Evolutionary conservation across 1,284 basidiomycete species (phyloP).

Genomic region (Ganoderma sinense): DNA sequence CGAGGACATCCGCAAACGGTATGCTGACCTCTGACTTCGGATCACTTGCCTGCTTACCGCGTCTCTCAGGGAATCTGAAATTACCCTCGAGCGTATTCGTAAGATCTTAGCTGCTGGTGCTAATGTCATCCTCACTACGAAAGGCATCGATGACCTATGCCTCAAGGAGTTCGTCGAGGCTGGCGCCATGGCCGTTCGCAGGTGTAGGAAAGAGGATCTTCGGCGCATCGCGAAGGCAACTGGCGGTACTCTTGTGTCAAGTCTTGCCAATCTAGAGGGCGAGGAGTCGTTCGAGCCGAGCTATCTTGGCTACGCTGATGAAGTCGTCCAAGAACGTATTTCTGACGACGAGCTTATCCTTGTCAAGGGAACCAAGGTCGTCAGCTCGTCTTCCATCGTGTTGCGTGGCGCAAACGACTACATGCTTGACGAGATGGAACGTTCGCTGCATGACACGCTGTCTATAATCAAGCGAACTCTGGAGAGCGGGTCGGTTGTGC

Average conservation of each 20-base stretch:
- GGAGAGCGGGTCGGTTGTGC: conserved; percentile 95
- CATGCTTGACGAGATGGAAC: conserved; percentile 99
- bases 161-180: conserved; percentile 99
- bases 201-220: conserved; percentile 98
- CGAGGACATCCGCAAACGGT: conserved; percentile 96
- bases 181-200: conserved; percentile 97
- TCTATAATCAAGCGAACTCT: conserved; percentile 97
- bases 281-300: conserved; percentile 97
- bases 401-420: conserved; percentile 99
- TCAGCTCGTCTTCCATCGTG: conserved; percentile 93
- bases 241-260: conserved; percentile 92
- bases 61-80: conserved; percentile 87
- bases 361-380: conserved; percentile 97
- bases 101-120: conserved; percentile 97
- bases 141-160: conserved; percentile 98
- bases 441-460: conserved; percentile 93
- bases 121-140: conserved; percentile 97
- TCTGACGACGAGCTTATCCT: conserved; percentile 99
- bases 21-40: conserved; percentile 23
- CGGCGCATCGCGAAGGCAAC: conserved; percentile 97
- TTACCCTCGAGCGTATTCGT: conserved; percentile 94
- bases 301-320: conserved; percentile 91
- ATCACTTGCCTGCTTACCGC: background rate
- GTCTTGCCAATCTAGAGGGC: conserved; percentile 95
- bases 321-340: conserved; percentile 96